phyloP scores from a whole-genome alignment of 495 filamentous ascomycete species.

The Aspergillus affinis region DNA sequence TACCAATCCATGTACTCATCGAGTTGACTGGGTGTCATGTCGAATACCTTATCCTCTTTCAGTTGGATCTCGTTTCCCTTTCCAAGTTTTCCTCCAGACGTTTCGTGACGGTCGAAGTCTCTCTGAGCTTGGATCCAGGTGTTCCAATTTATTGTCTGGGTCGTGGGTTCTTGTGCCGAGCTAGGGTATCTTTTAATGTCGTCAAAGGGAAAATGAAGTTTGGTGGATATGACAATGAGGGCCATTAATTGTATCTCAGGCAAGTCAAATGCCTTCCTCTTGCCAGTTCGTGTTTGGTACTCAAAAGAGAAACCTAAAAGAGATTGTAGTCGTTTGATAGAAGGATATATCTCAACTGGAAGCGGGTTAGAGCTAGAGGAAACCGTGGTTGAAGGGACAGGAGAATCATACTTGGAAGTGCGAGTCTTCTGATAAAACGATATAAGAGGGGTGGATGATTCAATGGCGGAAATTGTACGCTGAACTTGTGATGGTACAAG shows the following conservation, averaged over 20 bases:
- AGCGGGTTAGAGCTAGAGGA: constrained; percentile 13
- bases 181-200: constrained; percentile 54
- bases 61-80: constrained; percentile 50
- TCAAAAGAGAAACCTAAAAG: constrained; percentile 57
- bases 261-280: constrained; percentile 38
- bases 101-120: constrained; percentile 33
- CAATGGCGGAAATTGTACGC: constrained; percentile 67
- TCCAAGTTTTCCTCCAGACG: constrained; percentile 25
- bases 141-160: constrained; percentile 66
- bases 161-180: constrained; percentile 57
- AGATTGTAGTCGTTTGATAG: constrained; percentile 55
- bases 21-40: constrained; percentile 65
- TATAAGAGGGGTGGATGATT: constrained; percentile 67
- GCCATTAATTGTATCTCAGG: constrained; percentile 74
- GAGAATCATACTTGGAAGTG: constrained; percentile 67
- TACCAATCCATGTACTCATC: constrained; percentile 91
- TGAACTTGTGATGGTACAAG: constrained; percentile 66
- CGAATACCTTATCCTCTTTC: constrained; percentile 65
- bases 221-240: constrained; percentile 73
- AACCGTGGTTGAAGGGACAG: background rate
- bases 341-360: constrained; percentile 70
- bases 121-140: constrained; percentile 62
- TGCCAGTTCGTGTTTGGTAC: constrained; percentile 44
- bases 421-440: constrained; percentile 68
- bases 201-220: constrained; percentile 78